Evolutionary conservation across 768 basidiomycete genomes (phyloP), one percentile per base, ranked within the genome.

Genomic region (Amanita subjunquillea): DNA sequence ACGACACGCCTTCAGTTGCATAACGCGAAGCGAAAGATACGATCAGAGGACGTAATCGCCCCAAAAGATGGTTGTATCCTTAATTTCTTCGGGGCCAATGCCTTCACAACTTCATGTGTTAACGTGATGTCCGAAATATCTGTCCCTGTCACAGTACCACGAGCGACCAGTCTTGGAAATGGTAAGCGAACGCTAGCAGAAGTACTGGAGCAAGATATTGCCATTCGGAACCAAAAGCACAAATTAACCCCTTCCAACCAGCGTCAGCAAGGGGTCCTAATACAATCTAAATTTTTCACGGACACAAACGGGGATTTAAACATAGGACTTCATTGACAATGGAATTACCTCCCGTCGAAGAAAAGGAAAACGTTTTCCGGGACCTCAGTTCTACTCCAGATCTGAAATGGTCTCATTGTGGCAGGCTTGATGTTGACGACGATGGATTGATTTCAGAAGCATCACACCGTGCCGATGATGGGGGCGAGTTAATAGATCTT

Each of bases 141-240:
- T 17, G 6, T 23, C 30, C 41, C 50, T 15, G 27, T 32, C 6
- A 40, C 40, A 15, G n/a, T 30, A 9, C 23, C 29, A 1, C 3
- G 10, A 6, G 44, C 2, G 9, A 5, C 65, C 27, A 85, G 86
- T 17, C 79, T 76, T 54, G 73, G 76, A 6, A 90, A 85, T 58
- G 88, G 88, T 13, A 90, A 90, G 64, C 74, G 88, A 51, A 85
- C 84, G 1, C 70, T 91, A 32, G 73, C 75, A 22, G 84, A 83
- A 51, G 77, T 83, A 45, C 77, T 86, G 75, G 85, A 87, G 48
- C 72, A 76, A 15, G 87, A 87, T 55, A 56, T 80, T 8, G 71
- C 38, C 5, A 22, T 25, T 40, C 45, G 41, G 20, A 39, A 48
- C 67, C 29, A 65, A 64, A 34, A 82, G 78, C 62, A 71, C 76